These are phyloP conservation scores for Endogone sp. DNA, from an alignment of 192 early-diverging fungal genomes.

Conservation along the genomic window DNA sequence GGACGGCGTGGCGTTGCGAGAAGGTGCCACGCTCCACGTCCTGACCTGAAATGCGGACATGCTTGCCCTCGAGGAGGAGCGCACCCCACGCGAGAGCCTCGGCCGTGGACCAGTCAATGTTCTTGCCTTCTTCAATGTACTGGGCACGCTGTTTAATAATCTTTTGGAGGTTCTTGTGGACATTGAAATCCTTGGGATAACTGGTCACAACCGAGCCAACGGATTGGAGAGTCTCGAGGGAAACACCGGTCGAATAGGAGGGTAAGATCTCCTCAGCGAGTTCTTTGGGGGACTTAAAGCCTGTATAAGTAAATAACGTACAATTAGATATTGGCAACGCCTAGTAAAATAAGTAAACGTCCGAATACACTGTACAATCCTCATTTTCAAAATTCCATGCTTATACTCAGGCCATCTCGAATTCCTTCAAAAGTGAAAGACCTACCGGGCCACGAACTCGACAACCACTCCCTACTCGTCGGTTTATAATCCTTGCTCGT, in stretches of 20 bases:
- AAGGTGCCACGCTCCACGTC: conserved; percentile 99
- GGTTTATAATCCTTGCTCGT: conserved; percentile 89
- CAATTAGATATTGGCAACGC: neutral
- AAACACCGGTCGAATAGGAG: conserved; percentile 69
- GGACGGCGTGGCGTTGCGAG: conserved; percentile 95
- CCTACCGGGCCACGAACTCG: conserved; percentile 87
- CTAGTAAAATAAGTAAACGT: neutral
- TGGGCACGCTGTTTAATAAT: conserved; percentile 85
- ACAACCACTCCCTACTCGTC: conserved; percentile 90
- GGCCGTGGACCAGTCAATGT: conserved; percentile 95
- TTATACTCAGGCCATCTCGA: too few relatives aligned
- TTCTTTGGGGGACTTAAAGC: conserved; percentile 73
- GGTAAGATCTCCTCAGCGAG: conserved; percentile 69
- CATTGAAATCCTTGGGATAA: conserved; percentile 78
- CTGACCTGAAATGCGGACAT: conserved; percentile 92
- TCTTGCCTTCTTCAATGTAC: conserved; percentile 68
- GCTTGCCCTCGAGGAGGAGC: conserved; percentile 87
- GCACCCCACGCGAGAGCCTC: conserved; percentile 92
- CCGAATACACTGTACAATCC: too few relatives aligned
- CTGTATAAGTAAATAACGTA: conserved; percentile 17
- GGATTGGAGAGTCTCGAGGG: conserved; percentile 68
- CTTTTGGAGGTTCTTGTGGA: conserved; percentile 81
- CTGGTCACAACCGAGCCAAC: conserved; percentile 81
- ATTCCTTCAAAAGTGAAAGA: too few relatives aligned
- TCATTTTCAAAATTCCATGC: too few relatives aligned